Conservation (phyloP, 2,329 filamentous ascomycete genomes). For the Lasiodiplodia theobromae region DNA sequence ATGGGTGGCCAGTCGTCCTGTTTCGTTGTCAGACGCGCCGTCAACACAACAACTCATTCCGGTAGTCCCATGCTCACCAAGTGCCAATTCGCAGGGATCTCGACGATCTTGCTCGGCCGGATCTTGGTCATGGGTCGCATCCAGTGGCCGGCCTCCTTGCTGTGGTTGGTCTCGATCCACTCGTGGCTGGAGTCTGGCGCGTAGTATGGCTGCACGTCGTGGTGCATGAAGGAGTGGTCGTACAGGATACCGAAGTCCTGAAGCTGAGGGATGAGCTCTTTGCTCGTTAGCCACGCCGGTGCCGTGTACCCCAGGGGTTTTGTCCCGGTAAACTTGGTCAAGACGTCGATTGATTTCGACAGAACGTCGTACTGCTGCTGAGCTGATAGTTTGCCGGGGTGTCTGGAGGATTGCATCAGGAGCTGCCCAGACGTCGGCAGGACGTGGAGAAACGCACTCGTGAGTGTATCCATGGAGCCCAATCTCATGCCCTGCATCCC, state of each 20-base stretch:
- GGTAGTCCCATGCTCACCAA: constrained; percentile 2
- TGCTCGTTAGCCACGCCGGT: constrained; percentile 51
- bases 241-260: constrained; percentile 54
- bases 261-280: constrained; percentile 49
- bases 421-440: constrained; percentile 32
- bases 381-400: background rate
- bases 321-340: constrained; percentile 49
- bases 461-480: constrained; percentile 52
- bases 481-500: constrained; percentile 53
- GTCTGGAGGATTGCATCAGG: background rate
- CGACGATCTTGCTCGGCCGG: constrained; percentile 47
- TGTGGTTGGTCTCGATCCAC: constrained; percentile 41
- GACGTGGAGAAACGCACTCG: constrained; percentile 41
- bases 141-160: constrained; percentile 44
- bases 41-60: background rate
- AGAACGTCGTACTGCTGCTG: constrained; percentile 49
- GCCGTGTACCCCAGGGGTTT: constrained; percentile 54
- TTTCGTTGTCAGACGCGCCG: background rate
- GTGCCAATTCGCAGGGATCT: constrained; percentile 57
- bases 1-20: constrained; percentile 57
- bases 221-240: constrained; percentile 59
- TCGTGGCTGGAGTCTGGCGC: constrained; percentile 38
- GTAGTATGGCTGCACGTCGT: constrained; percentile 54
- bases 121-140: constrained; percentile 49
- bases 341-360: constrained; percentile 47